Conservation (phyloP, 495 filamentous ascomycete species). For the Podospora bellae-mahoneyi region DNA sequence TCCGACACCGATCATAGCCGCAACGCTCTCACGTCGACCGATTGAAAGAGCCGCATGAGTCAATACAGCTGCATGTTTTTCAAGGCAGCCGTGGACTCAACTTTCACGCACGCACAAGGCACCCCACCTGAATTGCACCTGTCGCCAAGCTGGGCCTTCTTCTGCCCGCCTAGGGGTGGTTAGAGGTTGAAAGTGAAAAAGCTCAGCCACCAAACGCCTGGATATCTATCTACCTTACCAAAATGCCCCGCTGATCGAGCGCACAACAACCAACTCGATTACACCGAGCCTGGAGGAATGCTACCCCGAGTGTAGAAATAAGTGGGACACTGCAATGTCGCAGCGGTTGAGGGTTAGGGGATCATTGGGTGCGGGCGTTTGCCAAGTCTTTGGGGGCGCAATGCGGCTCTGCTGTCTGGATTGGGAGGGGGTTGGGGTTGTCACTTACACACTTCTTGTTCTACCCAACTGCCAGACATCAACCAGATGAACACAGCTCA, state of each 20-base stretch:
- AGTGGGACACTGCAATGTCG: not conserved
- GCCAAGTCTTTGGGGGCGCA: not conserved
- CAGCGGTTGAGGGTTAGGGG: not conserved
- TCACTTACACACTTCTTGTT: not conserved
- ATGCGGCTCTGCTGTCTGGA: not conserved
- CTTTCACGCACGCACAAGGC: not conserved
- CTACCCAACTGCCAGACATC: not conserved
- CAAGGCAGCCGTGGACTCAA: not conserved
- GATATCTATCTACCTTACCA: not conserved
- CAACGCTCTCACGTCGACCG: not conserved
- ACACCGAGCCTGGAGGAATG: not conserved
- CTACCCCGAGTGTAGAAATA: not conserved
- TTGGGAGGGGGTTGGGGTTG: not conserved
- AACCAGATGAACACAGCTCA: not conserved
- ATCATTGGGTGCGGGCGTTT: not conserved
- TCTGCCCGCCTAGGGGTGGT: not conserved
- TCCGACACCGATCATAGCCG: not conserved
- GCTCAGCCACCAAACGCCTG: not conserved
- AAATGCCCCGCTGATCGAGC: not conserved
- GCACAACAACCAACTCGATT: not conserved
- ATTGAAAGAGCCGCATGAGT: not conserved
- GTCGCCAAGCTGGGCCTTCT: not conserved
- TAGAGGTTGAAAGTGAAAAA: not conserved
- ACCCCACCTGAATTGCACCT: not conserved
- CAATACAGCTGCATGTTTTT: not conserved